Base-by-base conservation (phyloP, 2,329 filamentous ascomycete genomes). In the Endoconidiophora laricicola region DNA sequence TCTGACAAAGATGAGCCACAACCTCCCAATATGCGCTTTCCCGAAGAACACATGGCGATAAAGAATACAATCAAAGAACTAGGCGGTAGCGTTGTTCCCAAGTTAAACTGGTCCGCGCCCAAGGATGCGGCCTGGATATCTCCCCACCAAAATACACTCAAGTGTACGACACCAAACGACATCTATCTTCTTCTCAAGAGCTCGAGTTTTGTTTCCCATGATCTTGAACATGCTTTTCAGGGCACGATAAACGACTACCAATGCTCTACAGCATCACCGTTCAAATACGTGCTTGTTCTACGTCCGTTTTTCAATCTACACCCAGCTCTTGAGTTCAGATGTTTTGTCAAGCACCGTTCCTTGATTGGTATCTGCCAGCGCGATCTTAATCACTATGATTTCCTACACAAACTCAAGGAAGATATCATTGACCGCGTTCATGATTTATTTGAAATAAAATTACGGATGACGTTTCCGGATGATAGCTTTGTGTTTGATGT, bases 61-160 rank as follows among this genome's bases (percentile, higher is more conserved):
- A 82, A 81, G 61, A 69, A 76, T 22, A 83, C 76, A 40, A 95
- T 98, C 55, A 65, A 71, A 10, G 83, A 88, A 58, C 74, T 96
- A 1, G 88, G 86, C 14, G 90, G 90, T 53, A 78, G 81, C 54
- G 88, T 94, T 6, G 81, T 83, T 1, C 91, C 91, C 0, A 98
- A 98, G 65, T 69, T 98, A 44, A 96, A 96, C 68, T 98, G 91
- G 91, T 95, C 88, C 4, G 81, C 87, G 3, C 91, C 91, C 3
- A 94, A 95, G 63, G 91, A 98, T 61, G 91, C 91, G 6, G 86
- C 84, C 20, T 95, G 87, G 83, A 95, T 98, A 64, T 78, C 74
- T 65, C 80, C 65, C 66, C 62, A 90, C 72, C 65, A 80, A 58
- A 98, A 98, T 64, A 93, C 85, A 44, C 83, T 95, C 67, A 86